These are phyloP conservation scores for Epichloe uncinata DNA, from an alignment of 2,329 filamentous ascomycete species.

Conservation along the genomic window DNA sequence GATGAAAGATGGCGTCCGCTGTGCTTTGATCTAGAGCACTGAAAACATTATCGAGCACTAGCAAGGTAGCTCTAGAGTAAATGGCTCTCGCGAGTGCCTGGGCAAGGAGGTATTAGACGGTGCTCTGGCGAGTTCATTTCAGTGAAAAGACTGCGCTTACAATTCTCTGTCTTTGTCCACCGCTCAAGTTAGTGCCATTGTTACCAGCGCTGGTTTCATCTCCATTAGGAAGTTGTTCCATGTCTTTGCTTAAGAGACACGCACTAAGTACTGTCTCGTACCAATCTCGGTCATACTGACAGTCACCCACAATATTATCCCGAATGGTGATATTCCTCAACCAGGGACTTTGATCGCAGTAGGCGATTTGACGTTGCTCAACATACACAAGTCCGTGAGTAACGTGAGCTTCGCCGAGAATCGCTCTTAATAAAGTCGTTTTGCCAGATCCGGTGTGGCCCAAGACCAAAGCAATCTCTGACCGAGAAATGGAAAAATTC, in stretches of 20 bases:
- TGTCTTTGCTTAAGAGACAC: conserved; percentile 13
- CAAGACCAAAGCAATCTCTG: conserved; percentile 3
- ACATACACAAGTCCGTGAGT: conserved; percentile 7
- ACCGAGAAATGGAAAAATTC: not conserved
- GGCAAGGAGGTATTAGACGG: not conserved
- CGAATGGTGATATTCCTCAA: conserved; percentile 12
- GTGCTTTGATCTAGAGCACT: conserved; percentile 3
- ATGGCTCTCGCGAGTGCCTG: conserved; percentile 27
- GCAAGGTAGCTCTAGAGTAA: conserved; percentile 17
- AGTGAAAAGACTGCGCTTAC: conserved; percentile 7
- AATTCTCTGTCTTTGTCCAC: conserved; percentile 23
- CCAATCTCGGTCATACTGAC: conserved; percentile 8
- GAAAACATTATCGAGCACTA: not conserved
- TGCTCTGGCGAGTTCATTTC: not conserved
- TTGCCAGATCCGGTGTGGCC: conserved; percentile 16
- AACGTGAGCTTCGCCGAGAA: conserved; percentile 6
- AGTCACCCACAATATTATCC: conserved; percentile 13
- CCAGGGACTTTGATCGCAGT: conserved; percentile 7
- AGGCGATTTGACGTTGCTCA: not conserved
- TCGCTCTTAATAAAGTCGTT: conserved; percentile 5
- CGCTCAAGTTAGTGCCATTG: conserved; percentile 22
- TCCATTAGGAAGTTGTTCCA: conserved; percentile 14
- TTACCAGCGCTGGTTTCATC: conserved; percentile 21
- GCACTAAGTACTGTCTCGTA: conserved; percentile 7
- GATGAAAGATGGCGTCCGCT: not conserved